Evolutionary conservation across 2,329 filamentous ascomycete species (phyloP).

Genomic region (Bretziella fagacearum): DNA sequence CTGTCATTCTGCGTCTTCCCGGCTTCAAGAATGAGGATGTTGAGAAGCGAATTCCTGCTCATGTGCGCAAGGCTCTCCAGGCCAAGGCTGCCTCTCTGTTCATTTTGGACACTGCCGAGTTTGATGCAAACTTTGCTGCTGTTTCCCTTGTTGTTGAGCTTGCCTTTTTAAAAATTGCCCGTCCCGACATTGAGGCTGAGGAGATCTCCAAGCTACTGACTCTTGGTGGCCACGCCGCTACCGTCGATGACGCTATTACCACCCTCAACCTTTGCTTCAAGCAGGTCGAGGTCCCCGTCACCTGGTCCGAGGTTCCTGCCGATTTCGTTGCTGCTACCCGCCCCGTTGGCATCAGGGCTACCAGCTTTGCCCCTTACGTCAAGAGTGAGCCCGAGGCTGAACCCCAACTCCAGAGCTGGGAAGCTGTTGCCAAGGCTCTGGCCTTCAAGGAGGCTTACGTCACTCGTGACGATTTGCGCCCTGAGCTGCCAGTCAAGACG

Average conservation of each 20-base stretch:
- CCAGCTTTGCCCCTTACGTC: conserved; percentile 67
- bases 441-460: conserved; percentile 89
- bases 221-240: conserved; percentile 7
- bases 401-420: conserved; percentile 54
- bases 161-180: conserved; percentile 64
- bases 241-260: conserved; percentile 11
- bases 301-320: conserved; percentile 56
- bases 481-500: conserved; percentile 74
- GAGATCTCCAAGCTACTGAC: conserved; percentile 49
- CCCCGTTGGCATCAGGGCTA: conserved; percentile 50
- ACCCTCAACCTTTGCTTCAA: conserved; percentile 41
- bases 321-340: conserved; percentile 11
- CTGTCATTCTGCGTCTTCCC: conserved; percentile 58
- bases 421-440: conserved; percentile 69
- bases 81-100: conserved; percentile 55
- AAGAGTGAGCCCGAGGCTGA: conserved; percentile 57
- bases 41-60: conserved; percentile 65
- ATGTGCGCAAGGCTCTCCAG: conserved; percentile 53
- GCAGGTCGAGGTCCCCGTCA: conserved; percentile 55
- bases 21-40: conserved; percentile 74
- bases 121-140: conserved; percentile 42
- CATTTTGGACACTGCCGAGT: conserved; percentile 54
- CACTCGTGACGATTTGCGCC: conserved; percentile 56
- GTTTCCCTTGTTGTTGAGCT: conserved; percentile 57
- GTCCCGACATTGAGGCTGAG: conserved; percentile 45